phyloP scores from a whole-genome alignment of 805 yeast species.

The Wickerhamiella alocasiicola region DNA sequence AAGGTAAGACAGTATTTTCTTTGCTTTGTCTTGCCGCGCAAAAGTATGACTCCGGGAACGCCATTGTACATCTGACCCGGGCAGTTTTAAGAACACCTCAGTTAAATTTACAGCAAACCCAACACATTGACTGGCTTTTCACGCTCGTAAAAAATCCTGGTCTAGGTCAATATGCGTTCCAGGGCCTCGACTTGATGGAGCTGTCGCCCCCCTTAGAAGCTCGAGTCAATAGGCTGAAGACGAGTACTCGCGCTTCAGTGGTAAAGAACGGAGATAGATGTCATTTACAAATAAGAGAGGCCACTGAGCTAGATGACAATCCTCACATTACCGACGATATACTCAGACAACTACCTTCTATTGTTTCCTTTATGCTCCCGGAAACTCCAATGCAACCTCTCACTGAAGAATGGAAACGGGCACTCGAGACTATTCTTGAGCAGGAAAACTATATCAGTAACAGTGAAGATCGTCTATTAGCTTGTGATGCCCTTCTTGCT shows the following conservation, averaged over 20 bases:
- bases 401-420: constrained; percentile 3
- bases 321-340: background rate
- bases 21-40: background rate
- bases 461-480: background rate
- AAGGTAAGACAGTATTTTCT: background rate
- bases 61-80: background rate
- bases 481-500: background rate
- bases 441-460: background rate
- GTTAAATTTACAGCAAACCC: background rate
- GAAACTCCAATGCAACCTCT: constrained; percentile 5
- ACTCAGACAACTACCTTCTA: background rate
- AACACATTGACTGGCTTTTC: constrained; percentile 3
- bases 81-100: background rate
- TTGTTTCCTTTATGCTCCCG: background rate
- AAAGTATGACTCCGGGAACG: background rate
- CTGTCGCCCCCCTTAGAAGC: background rate
- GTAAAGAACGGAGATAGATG: background rate
- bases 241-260: background rate
- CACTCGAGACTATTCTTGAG: constrained; percentile 1
- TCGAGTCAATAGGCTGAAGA: background rate
- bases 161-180: background rate
- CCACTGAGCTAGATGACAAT: background rate
- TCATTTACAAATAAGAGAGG: background rate
- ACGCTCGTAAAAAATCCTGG: background rate
- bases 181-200: background rate